Evolutionary conservation across 2,329 filamentous ascomycete species (phyloP).

Genomic region (Phialophora expanda): DNA sequence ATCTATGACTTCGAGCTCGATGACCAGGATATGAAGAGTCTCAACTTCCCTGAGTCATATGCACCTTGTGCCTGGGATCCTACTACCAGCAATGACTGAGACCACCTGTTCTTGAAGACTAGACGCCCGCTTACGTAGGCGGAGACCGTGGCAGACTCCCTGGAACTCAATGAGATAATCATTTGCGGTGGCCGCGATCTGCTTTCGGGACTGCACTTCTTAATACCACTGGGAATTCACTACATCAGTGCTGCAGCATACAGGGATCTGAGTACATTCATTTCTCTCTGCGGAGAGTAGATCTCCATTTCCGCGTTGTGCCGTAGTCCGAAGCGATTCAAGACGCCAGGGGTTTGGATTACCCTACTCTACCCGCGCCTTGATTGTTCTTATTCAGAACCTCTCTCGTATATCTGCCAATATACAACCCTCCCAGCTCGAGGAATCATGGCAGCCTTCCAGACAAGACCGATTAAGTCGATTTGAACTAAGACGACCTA

Average conservation of each 20-base stretch:
- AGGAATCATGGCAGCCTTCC: neutral
- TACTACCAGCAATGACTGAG: slow-evolving; percentile 37
- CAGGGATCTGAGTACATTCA: neutral
- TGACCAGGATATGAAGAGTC: slow-evolving; percentile 62
- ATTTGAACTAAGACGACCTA: neutral
- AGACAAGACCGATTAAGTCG: neutral
- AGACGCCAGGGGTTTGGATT: neutral
- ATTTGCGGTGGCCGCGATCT: neutral
- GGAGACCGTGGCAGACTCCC: neutral
- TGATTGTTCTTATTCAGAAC: neutral
- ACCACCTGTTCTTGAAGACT: neutral
- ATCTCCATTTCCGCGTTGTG: neutral
- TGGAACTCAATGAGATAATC: neutral
- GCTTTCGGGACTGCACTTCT: neutral
- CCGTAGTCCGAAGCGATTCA: neutral
- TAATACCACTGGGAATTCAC: neutral
- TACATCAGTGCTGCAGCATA: neutral
- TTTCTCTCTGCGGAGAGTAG: neutral
- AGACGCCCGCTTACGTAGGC: neutral
- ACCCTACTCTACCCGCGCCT: neutral
- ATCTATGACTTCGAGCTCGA: slow-evolving; percentile 66
- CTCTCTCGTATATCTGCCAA: neutral
- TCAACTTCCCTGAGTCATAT: slow-evolving; percentile 60
- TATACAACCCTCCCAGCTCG: neutral
- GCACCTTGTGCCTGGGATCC: slow-evolving; percentile 66